A percentile compares a stretch with the other conserved stretches of the same genome.
phyloP scores from a whole-genome alignment of 2,329 filamentous ascomycete genomes.

The Alternaria atra region DNA sequence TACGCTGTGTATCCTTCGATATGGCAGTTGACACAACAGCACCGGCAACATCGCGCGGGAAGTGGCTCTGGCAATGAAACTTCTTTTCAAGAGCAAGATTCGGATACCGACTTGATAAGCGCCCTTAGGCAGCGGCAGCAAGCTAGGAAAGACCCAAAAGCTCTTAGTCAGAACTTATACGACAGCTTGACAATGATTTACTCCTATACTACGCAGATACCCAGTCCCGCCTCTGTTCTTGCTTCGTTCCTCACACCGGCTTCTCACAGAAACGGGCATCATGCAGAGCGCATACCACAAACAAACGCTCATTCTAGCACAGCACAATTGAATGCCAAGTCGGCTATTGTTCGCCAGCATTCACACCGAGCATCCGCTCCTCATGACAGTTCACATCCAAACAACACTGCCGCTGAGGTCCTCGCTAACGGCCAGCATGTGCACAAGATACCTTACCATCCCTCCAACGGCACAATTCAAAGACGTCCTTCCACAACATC shows the following conservation, averaged over 20 bases:
- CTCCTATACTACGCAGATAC: conserved; percentile 45
- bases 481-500: conserved; percentile 3
- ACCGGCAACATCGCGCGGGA: background rate
- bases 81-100: background rate
- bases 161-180: conserved; percentile 68
- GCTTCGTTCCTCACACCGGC: conserved; percentile 23
- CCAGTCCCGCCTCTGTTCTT: conserved; percentile 35
- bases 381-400: conserved; percentile 16
- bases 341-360: conserved; percentile 12
- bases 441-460: conserved; percentile 40
- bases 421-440: conserved; percentile 38
- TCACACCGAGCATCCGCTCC: conserved; percentile 16
- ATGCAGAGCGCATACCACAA: background rate
- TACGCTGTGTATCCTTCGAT: conserved; percentile 16
- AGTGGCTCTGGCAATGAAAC: background rate
- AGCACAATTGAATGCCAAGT: conserved; percentile 15
- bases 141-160: conserved; percentile 65
- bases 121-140: conserved; percentile 37
- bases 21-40: background rate
- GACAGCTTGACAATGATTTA: conserved; percentile 49
- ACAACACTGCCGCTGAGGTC: conserved; percentile 21
- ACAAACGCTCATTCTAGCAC: conserved; percentile 23
- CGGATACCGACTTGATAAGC: conserved; percentile 13
- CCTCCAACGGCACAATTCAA: conserved; percentile 16
- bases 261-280: background rate